Base-by-base conservation (phyloP, 2,329 filamentous ascomycete genomes). In the Pestalotiopsis sp. region DNA sequence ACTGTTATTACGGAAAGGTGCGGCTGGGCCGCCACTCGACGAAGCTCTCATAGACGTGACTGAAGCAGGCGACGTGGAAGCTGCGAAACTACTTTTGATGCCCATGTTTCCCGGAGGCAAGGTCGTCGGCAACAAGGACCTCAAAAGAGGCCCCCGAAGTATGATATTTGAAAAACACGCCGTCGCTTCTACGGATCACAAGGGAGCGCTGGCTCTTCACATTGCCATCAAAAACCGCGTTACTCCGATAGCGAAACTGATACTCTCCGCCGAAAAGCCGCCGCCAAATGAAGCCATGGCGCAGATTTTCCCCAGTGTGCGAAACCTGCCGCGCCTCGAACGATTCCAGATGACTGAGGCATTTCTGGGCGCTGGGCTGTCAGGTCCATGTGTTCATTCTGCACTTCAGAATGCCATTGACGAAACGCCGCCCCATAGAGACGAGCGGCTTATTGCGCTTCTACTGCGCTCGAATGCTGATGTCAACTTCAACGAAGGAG, bases 331-430 rank as follows among this genome's bases (percentile, higher is more conserved):
- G 0, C 71, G 78, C 0, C 73, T 78, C 25, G 81, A 84, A 64
- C 82, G 86, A 7, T 85, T 84, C 65, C 78, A 80, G 11, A 84
- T 88, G 73, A 81, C 84, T 1, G 83, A 87, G 65, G 71, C 81
- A 4, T 88, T 90, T 61, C 76, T 90, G 3, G 76, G 80, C 9
- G 81, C 82, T 1, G 84, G 86, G 1, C 74, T 88, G 5, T 79
- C 84, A 0, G 84, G 83, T 0, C 78, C 82, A 2, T 80, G 79
- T 49, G 78, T 89, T 4, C 82, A 88, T 59, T 79, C 79, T 0
- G 85, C 86, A 2, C 74, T 90, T 2, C 84, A 88, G 68, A 81
- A 84, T 27, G 84, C 85, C n/a, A 84, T 89, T 57, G 81, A 82
- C 14, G 84, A 87, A 57, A 79, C 82, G 13, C 79, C 81, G 1